Conservation (phyloP, 2,329 filamentous ascomycete species). For the Cercospora zeae-maydis region DNA sequence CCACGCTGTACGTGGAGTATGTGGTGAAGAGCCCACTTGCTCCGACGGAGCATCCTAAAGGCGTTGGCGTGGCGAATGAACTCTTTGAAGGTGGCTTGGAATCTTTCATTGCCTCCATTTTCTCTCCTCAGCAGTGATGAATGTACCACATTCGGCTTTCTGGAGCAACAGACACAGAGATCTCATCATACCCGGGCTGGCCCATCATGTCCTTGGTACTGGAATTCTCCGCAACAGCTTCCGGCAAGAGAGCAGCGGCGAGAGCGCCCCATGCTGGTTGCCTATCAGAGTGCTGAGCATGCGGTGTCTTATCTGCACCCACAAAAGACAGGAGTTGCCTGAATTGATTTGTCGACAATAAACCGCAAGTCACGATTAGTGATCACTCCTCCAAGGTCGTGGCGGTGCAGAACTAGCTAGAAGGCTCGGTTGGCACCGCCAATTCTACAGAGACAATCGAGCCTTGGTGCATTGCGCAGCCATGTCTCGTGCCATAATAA, state of each 20-base stretch:
- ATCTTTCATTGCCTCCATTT: slow-evolving; percentile 58
- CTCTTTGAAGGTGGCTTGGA: slow-evolving; percentile 66
- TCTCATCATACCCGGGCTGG: background rate
- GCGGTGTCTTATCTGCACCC: background rate
- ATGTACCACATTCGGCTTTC: background rate
- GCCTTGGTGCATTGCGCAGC: background rate
- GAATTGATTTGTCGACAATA: background rate
- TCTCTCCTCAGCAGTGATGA: slow-evolving; percentile 16
- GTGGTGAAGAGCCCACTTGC: slow-evolving; percentile 64
- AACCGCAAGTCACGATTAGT: background rate
- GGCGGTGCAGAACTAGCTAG: background rate
- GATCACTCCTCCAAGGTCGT: background rate
- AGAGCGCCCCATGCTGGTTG: background rate
- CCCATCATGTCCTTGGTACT: background rate
- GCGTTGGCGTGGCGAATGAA: slow-evolving; percentile 62
- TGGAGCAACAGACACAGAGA: background rate
- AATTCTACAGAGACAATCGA: background rate
- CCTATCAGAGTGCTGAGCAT: background rate
- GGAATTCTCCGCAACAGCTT: background rate
- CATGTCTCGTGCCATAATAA: background rate
- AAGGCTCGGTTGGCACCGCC: background rate
- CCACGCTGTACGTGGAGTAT: slow-evolving; percentile 96
- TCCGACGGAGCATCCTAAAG: slow-evolving; percentile 58
- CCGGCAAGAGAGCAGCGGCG: background rate
- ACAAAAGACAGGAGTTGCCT: background rate